Evolutionary conservation across 1,284 basidiomycete genomes (phyloP), one percentile per base, ranked within the genome.

Genomic region (Termitomyces sp.): DNA sequence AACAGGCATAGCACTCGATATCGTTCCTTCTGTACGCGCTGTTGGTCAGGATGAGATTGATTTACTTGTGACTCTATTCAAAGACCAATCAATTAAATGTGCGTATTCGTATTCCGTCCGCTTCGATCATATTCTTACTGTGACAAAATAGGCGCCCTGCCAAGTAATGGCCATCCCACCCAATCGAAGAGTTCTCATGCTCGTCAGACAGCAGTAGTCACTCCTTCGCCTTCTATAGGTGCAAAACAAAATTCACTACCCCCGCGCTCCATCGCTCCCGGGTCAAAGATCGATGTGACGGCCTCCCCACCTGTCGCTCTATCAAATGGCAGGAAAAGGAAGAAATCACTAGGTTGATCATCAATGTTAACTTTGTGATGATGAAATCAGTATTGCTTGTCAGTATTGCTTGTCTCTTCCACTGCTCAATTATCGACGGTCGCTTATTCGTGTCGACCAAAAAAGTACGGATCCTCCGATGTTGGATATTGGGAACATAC

Each of bases 61-160:
- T 24, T 62, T 62, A 11, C 71, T 85, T 55, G 64, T 79, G 14
- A 68, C 72, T 24, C 63, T 84, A 7, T 85, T 85, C 68, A 72
- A 70, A 56, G 61, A 68, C 14, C 71, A 78, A 55, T 69, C 72
- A 4, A 61, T 81, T 41, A 71, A 71, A 60, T 64, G 81, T 81
- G 53, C 10, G 64, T 61, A 56, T 50, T 5, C 39, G 21, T 13
- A 24, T 24, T 24, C 5, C 24, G 41, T 45, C 37, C 11, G 13
- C n/a, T 35, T 30, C 33, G 21, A 21, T 33, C 3, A 19, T 18
- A 38, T 38, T 9, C 21, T 46, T 18, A 37, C 16, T 55, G 8
- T 46, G 34, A 38, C 24, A 16, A 31, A 30, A 48, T 46, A 49
- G 57, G 48, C 40, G 16, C 24, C 24, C 24, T 24, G 18, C 26